Evolutionary conservation across 805 yeast genomes (phyloP), one percentile per base, ranked within the genome.

Genomic region (Saturnispora dispora): DNA sequence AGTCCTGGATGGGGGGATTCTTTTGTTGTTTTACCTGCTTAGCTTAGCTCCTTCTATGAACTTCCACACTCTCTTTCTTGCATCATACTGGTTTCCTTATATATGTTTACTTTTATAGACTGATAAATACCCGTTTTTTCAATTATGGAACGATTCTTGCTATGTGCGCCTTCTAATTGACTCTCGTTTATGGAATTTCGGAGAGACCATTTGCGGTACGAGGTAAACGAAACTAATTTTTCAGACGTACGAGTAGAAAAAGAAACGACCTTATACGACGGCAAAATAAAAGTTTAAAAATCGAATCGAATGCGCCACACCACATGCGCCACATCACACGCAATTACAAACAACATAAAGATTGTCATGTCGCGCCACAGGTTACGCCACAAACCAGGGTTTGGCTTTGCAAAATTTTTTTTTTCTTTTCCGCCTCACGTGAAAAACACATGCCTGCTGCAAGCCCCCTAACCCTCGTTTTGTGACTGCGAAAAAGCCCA

Each of bases 231-330:
- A 6, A 9, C 22, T 35, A n/a, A n/a, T 33, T 33, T 33, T 33
- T n/a, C 15, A 35, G 23, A 18, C 23, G 41, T 37, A 37, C 41
- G 41, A 37, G 22, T 25, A 20, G 11, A 22, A 9, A 17, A 28
- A 36, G 39, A 28, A 30, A 48, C 51, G 51, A 25, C 43, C 7
- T 17, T 30, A 32, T 42, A 48, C 51, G 51, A n/a, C n/a, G n/a
- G n/a, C n/a, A n/a, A n/a, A n/a, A n/a, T n/a, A n/a, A n/a, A n/a
- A n/a, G n/a, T n/a, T n/a, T n/a, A n/a, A n/a, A n/a, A n/a, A n/a
- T n/a, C n/a, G n/a, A n/a, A n/a, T n/a, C n/a, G n/a, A n/a, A n/a
- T n/a, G 30, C 15, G 11, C 18, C 27, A 43, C 27, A 9, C 1
- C 5, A 35, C 42, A 33, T 45, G 50, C n/a, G n/a, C 45, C 45